A percentile compares a stretch with the other conserved stretches of the same genome.
phyloP scores from a whole-genome alignment of 306 rosid species.

The Oemleria cerasiformis region DNA sequence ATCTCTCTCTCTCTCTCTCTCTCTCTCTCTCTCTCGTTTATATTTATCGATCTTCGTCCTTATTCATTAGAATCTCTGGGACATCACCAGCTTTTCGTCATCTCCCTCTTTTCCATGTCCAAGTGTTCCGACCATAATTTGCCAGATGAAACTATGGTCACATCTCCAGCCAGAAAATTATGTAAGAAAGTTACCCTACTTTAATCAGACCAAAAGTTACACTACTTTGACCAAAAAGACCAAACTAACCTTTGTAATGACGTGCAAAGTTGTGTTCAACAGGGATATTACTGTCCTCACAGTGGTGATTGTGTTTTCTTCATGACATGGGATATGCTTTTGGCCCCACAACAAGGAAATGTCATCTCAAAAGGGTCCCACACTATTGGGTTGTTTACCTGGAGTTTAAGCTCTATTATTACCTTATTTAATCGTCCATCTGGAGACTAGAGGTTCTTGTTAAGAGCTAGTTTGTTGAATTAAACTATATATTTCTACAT shows the following conservation, averaged over 20 bases:
- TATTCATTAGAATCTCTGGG: constrained; percentile 47
- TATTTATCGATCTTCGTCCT: constrained; percentile 38
- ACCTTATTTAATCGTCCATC: no score
- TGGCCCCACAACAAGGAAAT: constrained; percentile 8
- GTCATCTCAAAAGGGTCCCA: constrained; percentile 21
- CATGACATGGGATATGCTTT: constrained; percentile 15
- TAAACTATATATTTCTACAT: background rate
- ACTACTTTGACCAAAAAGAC: background rate
- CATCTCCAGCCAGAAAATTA: constrained; percentile 1
- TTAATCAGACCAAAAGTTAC: no score
- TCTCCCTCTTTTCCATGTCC: constrained; percentile 44
- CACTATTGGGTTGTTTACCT: background rate
- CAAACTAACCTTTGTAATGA: background rate
- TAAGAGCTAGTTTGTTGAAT: background rate
- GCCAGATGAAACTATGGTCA: constrained; percentile 45
- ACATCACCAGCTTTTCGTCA: constrained; percentile 51
- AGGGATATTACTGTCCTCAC: constrained; percentile 4
- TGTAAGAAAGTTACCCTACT: background rate
- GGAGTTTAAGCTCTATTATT: background rate
- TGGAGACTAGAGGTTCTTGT: background rate
- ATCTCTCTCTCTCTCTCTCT: background rate
- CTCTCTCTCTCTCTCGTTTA: constrained; percentile 3
- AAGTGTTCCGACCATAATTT: constrained; percentile 58
- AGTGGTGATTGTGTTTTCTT: background rate
- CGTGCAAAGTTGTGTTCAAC: background rate